Evolutionary conservation across 768 basidiomycete genomes (phyloP), one percentile per base, ranked within the genome.

Genomic region (Suillus sp.): DNA sequence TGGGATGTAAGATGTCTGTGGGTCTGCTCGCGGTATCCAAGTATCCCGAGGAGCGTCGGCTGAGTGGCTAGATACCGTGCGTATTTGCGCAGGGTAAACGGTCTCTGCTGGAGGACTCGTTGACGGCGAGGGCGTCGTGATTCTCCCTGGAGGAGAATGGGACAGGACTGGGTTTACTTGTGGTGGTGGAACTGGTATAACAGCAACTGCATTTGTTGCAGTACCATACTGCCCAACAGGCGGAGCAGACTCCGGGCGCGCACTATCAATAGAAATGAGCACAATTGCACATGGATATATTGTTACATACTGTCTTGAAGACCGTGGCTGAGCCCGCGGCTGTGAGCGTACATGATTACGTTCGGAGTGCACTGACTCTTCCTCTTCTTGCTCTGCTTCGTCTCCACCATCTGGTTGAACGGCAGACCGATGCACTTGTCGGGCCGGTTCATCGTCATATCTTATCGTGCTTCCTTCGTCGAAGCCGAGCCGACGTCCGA

Each of bases 1-100:
- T 11, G 16, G 47, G 9, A 73, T 70, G 40, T 66, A 65, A 5
- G 70, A 67, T 2, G 72, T 66, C 25, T 66, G 72, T 51, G 75
- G 67, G 62, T 75, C 74, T 6, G 67, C 63, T 22, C 53, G 66
- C 20, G 74, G 75, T 38, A 77, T 76, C 69, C 71, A 77, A 38
- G 63, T 68, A 25, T 77, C 75, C 1, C 63, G 64, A 42, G 67
- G 68, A 38, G 40, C 14, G 18, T 32, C 61, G 22, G 65, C 58
- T 18, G 59, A 65, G 2, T 51, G 68, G 6, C 53, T 57, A 1
- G 74, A 66, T 54, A 62, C 66, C 40, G 63, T 64, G 47, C 70
- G 76, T 56, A 74, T 68, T 9, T 68, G 72, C 38, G 72, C 69
- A 18, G 75, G 75, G 10, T 47, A 71, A 54, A 75, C 72, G 11